Base-by-base conservation (phyloP, 2,329 filamentous ascomycete species). In the Hypoxylon sp. region DNA sequence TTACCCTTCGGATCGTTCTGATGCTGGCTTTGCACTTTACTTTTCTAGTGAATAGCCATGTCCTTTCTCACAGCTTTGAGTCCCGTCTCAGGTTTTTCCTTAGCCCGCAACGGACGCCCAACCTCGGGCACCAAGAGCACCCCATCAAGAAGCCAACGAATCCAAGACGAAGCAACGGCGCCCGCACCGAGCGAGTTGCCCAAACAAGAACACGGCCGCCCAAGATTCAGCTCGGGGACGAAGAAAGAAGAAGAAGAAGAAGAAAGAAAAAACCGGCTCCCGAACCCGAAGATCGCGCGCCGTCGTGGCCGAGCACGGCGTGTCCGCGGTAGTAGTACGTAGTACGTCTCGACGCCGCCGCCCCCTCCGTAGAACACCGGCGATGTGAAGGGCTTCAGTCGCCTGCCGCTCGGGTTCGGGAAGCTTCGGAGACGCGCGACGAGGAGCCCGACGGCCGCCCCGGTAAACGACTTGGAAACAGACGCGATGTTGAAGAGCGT, bases 401-500 rank as follows among this genome's bases (percentile, higher is more conserved):
- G 17, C 9, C 35, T 42, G n/a, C 20, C 30, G 6, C 36, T 31
- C 5, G 46, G 19, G n/a, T 57, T 31, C 2, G 21, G 2, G 16
- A 65, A 12, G 11, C 19, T 60, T 4, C 63, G 60, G 26, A 62
- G 36, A 50, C 70, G 63, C 20, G 67, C 63, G 7, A 70, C 53
- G 3, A 68, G 67, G 15, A 71, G 52, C 46, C 60, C 63, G 12
- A 65, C 62, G 1, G 62, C 42, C 1, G 62, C 60, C 3, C 60
- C 63, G 7, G 62, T 65, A 36, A 66, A n/a, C 6, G 62, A 65
- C 38, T 66, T 66, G 5, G 63, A 63, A 61, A 13, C 65, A 7
- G 55, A 70, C 7, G 34, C 64, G 25, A 66, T 69, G 44, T 55
- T 66, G 45, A 66, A 70, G 38, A 60, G 56, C 47, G 55, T 67